Evolutionary conservation across 192 early-diverging fungal species (phyloP), one percentile per base, ranked within the genome.

Genomic region (Cladochytrium replicatum): DNA sequence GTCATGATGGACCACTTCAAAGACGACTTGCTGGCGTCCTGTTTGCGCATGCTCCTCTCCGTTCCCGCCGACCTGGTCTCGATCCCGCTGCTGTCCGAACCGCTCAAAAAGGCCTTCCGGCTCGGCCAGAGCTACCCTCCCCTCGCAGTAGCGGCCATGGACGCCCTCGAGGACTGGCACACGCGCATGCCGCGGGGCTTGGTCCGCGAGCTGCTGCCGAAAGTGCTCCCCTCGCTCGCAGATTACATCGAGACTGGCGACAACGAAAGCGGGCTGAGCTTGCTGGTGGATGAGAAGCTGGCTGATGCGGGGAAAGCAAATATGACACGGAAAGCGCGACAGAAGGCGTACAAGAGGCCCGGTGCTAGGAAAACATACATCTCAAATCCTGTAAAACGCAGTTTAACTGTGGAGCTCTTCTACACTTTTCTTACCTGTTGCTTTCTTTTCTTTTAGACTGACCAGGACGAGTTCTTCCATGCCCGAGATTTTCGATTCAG

Each of bases 11-110:
- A 73, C 3, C 78, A 76, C 44, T 86, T 74, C 57, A 84, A 85
- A 55, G 86, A 87, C 46, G 86, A 89, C 32, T 63, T 89, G 6
- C 62, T 87, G 6, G 78, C 72, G 1, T 68, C 79, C 1, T 83
- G 82, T 41, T 53, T 89, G 17, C 63, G 70, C 17, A 50, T 87
- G 15, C 64, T 87, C 3, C 74, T 89, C 0, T 58, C 70, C 1
- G 63, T 57, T 38, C 85, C 86, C 1, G 25, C 54, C 2, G 79
- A 77, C 5, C 67, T 89, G 7, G 57, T 77, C 21, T 59, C 67
- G 21, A 50, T 81, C 2, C 24, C 19, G 15, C 59, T 68, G 27
- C 48, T 83, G 6, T 60, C 77, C 4, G n/a, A 57, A 13, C 81
- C 86, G 11, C 58, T 89, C n/a, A 55, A 74, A 32, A 65, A 66